Percentiles rank a stretch among this genome's conserved stretches.
phyloP scores from a whole-genome alignment of 2,329 filamentous ascomycete genomes.

The Exophiala oligosperma region DNA sequence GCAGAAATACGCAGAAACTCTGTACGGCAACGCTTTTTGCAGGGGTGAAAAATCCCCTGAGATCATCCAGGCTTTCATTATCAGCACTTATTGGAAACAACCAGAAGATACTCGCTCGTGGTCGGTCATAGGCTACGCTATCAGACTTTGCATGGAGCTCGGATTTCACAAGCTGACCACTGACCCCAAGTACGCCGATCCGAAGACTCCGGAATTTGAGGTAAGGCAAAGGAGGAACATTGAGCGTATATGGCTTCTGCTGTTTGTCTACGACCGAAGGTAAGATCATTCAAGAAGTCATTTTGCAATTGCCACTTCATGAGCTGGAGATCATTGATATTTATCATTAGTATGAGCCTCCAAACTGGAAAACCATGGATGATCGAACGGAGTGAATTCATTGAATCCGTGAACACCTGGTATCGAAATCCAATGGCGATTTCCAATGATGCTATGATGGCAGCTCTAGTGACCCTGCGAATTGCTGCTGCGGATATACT shows the following conservation, averaged over 20 bases:
- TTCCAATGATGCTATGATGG: constrained; percentile 38
- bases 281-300: constrained; percentile 17
- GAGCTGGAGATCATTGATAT: too few species aligned
- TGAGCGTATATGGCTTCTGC: constrained; percentile 40
- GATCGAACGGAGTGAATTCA: constrained; percentile 41
- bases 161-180: neutral
- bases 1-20: constrained; percentile 34
- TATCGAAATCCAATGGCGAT: constrained; percentile 31
- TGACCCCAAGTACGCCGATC: neutral
- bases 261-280: constrained; percentile 45
- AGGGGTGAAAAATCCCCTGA: constrained; percentile 41
- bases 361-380: constrained; percentile 46
- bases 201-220: neutral
- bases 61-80: constrained; percentile 39
- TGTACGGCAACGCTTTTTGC: constrained; percentile 33
- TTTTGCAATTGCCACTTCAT: too few species aligned
- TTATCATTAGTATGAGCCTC: constrained; percentile 37
- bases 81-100: constrained; percentile 45
- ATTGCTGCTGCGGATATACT: constrained; percentile 39
- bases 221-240: constrained; percentile 36
- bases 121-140: constrained; percentile 42
- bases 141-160: constrained; percentile 44
- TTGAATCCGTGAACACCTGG: constrained; percentile 40
- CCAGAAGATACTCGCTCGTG: constrained; percentile 43
- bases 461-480: constrained; percentile 40